Evolutionary conservation across 345 rosid species (phyloP), one percentile per base, ranked within the genome.

Genomic region (Erucastrum elatum): DNA sequence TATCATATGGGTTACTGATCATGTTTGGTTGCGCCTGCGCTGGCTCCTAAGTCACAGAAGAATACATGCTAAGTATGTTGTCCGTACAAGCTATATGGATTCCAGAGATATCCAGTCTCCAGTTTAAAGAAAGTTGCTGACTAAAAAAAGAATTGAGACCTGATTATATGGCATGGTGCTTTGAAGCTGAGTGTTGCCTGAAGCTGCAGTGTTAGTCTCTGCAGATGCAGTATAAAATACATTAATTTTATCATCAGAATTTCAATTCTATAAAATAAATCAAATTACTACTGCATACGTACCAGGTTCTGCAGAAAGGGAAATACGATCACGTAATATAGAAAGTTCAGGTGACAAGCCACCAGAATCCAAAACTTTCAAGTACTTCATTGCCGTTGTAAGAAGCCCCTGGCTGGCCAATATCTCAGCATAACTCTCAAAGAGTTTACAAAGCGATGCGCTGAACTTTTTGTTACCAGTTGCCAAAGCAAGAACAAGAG

Each of bases 361-460:
- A 73, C 90, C 96, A 61, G 97, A 85, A 11, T 93, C 95, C 75
- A 96, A 75, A 77, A 96, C 97, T 84, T 91, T 93, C 87, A 96
- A 83, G 82, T 90, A 93, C 79, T 91, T 93, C 96, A 93, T 87
- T 55, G 99, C 99, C 39, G 97, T 93, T 12, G 77, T 70, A 61
- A 83, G 78, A 71, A 79, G 96, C 71, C 98, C 99, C 78, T 96
- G 99, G 78, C 99, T 91, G 46, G 99, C 96, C 84, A 96, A 86
- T 81, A 93, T 93, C 83, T 96, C 99, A 30, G 97, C 94, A 86
- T 96, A 93, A 67, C 90, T 91, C 89, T 93, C 99, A 82, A 96
- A 96, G 72, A 96, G 94, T 84, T 90, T 93, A 88, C 93, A 96
- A 21, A 96, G 82, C 68, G 98, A 87, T 80, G 95, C 87, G 76